These are phyloP conservation scores for Fonsecaea pedrosoi DNA, from an alignment of 2,329 filamentous ascomycete genomes.

Conservation along the genomic window DNA sequence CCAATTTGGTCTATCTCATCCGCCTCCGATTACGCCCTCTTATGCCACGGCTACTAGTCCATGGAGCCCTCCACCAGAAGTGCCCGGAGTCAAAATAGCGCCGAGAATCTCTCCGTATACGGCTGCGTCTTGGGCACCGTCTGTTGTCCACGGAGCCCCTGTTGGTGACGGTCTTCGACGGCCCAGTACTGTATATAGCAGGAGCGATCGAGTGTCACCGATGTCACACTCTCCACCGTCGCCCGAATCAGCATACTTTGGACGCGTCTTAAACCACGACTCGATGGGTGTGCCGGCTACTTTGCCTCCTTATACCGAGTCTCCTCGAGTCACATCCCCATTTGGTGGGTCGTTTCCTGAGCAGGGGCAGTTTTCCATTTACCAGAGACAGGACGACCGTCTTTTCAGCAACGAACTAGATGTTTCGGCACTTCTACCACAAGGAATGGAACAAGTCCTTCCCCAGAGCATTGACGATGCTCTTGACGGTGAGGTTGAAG, in stretches of 20 bases:
- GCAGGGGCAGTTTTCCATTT: slow-evolving; percentile 13
- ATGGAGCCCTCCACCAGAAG: slow-evolving; percentile 19
- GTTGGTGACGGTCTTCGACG: slow-evolving; percentile 1
- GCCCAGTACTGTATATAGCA: slow-evolving; percentile 11
- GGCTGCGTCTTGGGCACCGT: slow-evolving; percentile 7
- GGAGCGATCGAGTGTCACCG: slow-evolving; percentile 22
- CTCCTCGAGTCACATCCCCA: slow-evolving; percentile 21
- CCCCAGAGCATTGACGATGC: slow-evolving; percentile 1
- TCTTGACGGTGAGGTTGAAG: slow-evolving; percentile 42
- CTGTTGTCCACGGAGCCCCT: slow-evolving; percentile 18
- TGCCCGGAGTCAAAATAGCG: slow-evolving; percentile 19
- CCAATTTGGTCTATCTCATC: slow-evolving; percentile 19
- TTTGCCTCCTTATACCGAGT: slow-evolving; percentile 16
- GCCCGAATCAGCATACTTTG: slow-evolving; percentile 30
- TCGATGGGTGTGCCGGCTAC: slow-evolving; percentile 4
- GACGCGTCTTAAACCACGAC: slow-evolving; percentile 25
- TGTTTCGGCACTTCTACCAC: not conserved
- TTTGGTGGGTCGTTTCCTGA: slow-evolving; percentile 17
- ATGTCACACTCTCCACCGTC: slow-evolving; percentile 22
- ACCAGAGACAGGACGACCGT: slow-evolving; percentile 9
- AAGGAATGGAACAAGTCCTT: slow-evolving; percentile 9
- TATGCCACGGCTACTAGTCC: slow-evolving; percentile 13
- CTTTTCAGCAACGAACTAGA: slow-evolving; percentile 13
- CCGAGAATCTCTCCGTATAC: slow-evolving; percentile 12
- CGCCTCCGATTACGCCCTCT: not conserved